Base-by-base conservation (phyloP, 495 filamentous ascomycete genomes). In the Penicillium ochrochloron region DNA sequence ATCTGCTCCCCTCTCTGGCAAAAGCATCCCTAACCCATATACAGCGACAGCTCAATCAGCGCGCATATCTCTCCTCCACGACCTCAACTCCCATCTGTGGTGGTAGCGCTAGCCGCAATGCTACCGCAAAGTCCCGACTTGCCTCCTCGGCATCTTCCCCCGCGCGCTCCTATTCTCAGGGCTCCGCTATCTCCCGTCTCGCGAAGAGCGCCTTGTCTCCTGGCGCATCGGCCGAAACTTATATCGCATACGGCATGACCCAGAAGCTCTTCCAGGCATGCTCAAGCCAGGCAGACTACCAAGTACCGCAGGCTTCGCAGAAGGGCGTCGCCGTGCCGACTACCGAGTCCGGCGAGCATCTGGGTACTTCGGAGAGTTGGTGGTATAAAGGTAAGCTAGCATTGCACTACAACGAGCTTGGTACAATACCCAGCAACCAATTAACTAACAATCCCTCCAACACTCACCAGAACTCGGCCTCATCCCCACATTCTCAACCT, bases 401-500 rank as follows among this genome's bases (percentile, higher is more conserved):
- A 0, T 2, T 15, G 33, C n/a, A 1, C 33, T 55, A 21, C 14
- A 17, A 6, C 6, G 12, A 35, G 10, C 5, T 17, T 8, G 9
- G 8, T 55, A 33, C 19, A 23, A 15, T 12, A 31, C 19, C 50
- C 23, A 2, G 3, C 8, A 27, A 52, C 2, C 19, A 17, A 23
- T n/a, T 14, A 29, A 60, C 46, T 60, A 51, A 46, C 27, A 14
- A 29, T 10, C 9, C 33, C 4, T 1, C 39, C 3, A 0, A 33
- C 8, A 5, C 15, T 29, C n/a, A 31, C 21, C 46, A 84, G 82
- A 83, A 70, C 67, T 93, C 57, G 86, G 83, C 15, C 85, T 97
- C 33, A 75, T 79, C 25, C 90, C 92, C 2, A 99, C 92, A 0
- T 99, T 99, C 79, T 91, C 86, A 62, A 94, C 91, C 53, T 99